Base-by-base conservation (phyloP, 306 rosid genomes). In the Senna siamea region DNA sequence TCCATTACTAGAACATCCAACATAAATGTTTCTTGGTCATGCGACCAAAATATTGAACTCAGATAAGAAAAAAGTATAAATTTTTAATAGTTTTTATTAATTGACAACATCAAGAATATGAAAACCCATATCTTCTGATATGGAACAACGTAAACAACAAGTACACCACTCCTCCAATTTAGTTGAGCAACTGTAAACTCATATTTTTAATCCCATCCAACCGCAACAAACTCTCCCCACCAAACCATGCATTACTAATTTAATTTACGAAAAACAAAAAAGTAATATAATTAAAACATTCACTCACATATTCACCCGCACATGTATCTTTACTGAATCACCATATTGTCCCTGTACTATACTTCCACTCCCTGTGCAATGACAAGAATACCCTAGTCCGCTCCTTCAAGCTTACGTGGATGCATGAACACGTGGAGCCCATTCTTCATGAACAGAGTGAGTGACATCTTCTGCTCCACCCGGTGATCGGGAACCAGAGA, bases 381-480 rank as follows among this genome's bases (percentile, higher is more conserved):
- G 32, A 66, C 86, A 70, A 54, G 78, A 82, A 51, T 32, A 28
- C 78, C 82, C 47, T 60, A 60, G 26, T 43, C 15, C 20, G 4
- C 47, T 17, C 0, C 68, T 5, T 40, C 72, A 4, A 94, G 93
- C 79, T 82, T 70, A 71, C 98, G 98, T 32, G 96, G 89, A 5
- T 44, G 66, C 83, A 94, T 26, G 72, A 79, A 80, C 73, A 94
- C 96, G 5, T 66, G 85, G 2, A 94, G 92, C 9, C 98, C 98
- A 18, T 87, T 64, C 84, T 91, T 91, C 98, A 91, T 91, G 84
- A 94, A 94, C 5, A 94, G 84, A 0, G 96, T 88, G 14, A 94
- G 91, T 0, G 98, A 91, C 96, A 93, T 91, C 82, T 94, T 94
- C 80, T 94, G 98, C 83, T 89, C 91, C 15, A 88, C 96, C 5